A percentile compares a stretch with the other conserved stretches of the same genome.
Conservation (phyloP, 2,329 filamentous ascomycete species). For the Ophiostoma pallidulum region DNA sequence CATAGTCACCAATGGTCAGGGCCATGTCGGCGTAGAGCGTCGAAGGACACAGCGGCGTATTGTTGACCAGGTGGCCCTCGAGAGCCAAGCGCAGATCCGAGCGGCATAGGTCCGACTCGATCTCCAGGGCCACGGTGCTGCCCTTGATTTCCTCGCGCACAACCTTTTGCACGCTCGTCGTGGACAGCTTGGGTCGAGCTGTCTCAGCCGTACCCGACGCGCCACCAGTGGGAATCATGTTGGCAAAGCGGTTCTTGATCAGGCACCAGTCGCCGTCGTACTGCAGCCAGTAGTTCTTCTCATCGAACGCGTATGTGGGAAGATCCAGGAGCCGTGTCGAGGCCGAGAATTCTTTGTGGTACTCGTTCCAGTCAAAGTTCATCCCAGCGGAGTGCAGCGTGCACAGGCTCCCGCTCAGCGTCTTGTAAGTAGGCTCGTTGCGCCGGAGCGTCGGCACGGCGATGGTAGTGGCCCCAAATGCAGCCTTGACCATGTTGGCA, state of each 20-base stretch:
- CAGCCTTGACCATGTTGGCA: conserved; percentile 57
- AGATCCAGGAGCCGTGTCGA: conserved; percentile 46
- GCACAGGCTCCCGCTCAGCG: conserved; percentile 47
- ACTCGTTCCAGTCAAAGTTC: conserved; percentile 61
- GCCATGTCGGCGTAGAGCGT: conserved; percentile 41
- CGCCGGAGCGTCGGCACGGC: conserved; percentile 53
- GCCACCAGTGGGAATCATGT: conserved; percentile 23
- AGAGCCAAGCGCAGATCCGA: conserved; percentile 53
- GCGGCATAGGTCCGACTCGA: conserved; percentile 57
- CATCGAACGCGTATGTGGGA: conserved; percentile 62
- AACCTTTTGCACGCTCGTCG: conserved; percentile 56
- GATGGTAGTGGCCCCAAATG: conserved; percentile 43
- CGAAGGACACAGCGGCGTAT: conserved; percentile 55
- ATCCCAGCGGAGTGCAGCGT: conserved; percentile 53
- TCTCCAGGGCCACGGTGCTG: conserved; percentile 48
- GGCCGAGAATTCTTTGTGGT: conserved; percentile 41
- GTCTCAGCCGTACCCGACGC: conserved; percentile 24
- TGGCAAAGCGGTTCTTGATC: conserved; percentile 53
- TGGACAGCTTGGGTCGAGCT: conserved; percentile 48
- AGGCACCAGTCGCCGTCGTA: conserved; percentile 62
- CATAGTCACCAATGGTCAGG: conserved; percentile 52
- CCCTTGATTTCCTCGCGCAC: conserved; percentile 53
- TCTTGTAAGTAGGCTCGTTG: conserved; percentile 55
- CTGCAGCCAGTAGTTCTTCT: conserved; percentile 61
- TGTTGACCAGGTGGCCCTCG: conserved; percentile 59